Evolutionary conservation across 768 basidiomycete species (phyloP).

Genomic region (Mycena crocata): DNA sequence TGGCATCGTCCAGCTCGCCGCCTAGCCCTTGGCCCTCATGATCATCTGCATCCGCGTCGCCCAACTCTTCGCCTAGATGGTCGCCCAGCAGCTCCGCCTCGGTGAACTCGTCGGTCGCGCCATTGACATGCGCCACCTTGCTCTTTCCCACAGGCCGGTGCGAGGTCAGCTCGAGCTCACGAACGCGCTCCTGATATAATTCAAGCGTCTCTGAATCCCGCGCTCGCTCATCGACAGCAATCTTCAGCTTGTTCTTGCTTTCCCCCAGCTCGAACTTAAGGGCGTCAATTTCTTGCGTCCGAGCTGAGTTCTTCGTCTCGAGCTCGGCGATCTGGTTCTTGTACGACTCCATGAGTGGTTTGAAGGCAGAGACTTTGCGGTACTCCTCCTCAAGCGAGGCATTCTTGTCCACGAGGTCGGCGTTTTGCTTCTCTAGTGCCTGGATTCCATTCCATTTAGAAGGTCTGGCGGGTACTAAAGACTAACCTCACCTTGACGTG

Average conservation of each 20-base stretch:
- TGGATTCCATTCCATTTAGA: constrained; percentile 40
- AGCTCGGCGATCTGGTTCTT: constrained; percentile 87
- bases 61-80: constrained; percentile 41
- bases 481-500: constrained; percentile 75
- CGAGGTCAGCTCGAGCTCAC: constrained; percentile 84
- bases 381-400: constrained; percentile 94
- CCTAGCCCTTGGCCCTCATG: constrained; percentile 73
- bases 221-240: constrained; percentile 74
- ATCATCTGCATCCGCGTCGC: constrained; percentile 53
- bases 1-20: constrained; percentile 89
- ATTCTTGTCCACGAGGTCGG: constrained; percentile 90
- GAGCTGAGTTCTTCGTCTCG: constrained; percentile 75
- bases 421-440: constrained; percentile 94
- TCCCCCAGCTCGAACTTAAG: constrained; percentile 84
- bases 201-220: constrained; percentile 89
- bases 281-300: constrained; percentile 77
- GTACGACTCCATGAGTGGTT: constrained; percentile 92
- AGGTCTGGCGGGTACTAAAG: constrained; percentile 2
- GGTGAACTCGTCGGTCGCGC: constrained; percentile 44
- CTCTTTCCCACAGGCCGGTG: constrained; percentile 55
- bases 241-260: constrained; percentile 73
- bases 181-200: constrained; percentile 89
- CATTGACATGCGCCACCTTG: constrained; percentile 41
- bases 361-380: constrained; percentile 86
- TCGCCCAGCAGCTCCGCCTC: constrained; percentile 59